These are phyloP conservation scores for Pseudogymnoascus sp. DNA, from an alignment of 2,329 filamentous ascomycete genomes.

Conservation along the genomic window DNA sequence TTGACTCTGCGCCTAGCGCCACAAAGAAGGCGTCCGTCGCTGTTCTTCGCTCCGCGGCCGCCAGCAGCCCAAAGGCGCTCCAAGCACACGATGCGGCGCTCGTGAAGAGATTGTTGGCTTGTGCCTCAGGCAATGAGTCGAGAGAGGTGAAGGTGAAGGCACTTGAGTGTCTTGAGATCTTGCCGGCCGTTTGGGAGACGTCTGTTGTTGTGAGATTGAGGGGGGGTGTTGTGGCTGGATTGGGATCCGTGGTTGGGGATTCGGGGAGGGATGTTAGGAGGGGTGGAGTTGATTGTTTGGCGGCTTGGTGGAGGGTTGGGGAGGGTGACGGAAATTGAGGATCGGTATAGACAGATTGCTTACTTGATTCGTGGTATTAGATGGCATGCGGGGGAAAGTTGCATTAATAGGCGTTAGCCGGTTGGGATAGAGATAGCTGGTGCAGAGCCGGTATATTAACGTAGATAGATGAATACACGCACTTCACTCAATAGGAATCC, in stretches of 20 bases:
- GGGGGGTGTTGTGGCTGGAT: conserved; percentile 19
- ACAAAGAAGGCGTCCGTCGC: conserved; percentile 19
- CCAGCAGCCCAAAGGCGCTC: conserved; percentile 10
- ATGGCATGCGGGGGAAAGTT: not conserved
- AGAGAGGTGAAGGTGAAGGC: conserved; percentile 13
- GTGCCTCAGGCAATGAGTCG: not conserved
- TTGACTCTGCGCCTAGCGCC: conserved; percentile 13
- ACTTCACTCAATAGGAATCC: not conserved
- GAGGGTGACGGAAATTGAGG: not conserved
- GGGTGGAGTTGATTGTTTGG: conserved; percentile 20
- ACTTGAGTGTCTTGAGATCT: conserved; percentile 21
- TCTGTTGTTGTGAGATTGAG: conserved; percentile 12
- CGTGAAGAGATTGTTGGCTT: conserved; percentile 19
- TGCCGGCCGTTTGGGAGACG: conserved; percentile 17
- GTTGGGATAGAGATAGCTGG: conserved; percentile 4
- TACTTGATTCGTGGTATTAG: not conserved
- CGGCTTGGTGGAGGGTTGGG: conserved; percentile 20
- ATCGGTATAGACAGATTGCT: too few relatives aligned
- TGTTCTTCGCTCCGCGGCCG: conserved; percentile 14
- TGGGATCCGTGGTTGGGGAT: conserved; percentile 23
- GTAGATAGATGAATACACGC: not conserved
- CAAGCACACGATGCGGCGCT: conserved; percentile 22
- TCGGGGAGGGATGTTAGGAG: conserved; percentile 19
- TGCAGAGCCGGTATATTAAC: not conserved
- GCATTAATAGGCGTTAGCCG: not conserved